phyloP scores from a whole-genome alignment of 257 asterid genomes.

The Lantana camara region DNA sequence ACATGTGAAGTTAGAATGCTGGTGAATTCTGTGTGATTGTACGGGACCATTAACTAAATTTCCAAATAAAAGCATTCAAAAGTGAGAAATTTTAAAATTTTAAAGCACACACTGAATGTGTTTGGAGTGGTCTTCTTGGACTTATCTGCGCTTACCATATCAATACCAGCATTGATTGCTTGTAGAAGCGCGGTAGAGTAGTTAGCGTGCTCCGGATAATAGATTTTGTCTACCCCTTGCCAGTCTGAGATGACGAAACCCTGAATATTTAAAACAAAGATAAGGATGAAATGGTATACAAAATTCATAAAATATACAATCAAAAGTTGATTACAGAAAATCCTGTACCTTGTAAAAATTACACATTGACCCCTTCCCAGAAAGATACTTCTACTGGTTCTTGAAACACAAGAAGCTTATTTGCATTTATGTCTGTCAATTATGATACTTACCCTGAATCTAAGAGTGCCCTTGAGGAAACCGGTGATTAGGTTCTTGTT shows the following conservation, averaged over 20 bases:
- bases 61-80: background rate
- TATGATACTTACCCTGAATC: slow-evolving; percentile 36
- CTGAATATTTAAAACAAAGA: slow-evolving; percentile 20
- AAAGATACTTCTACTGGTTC: no score
- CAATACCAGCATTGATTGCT: slow-evolving; percentile 50
- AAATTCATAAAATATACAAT: no score
- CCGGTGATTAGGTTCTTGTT: slow-evolving; percentile 38
- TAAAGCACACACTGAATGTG: background rate
- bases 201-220: slow-evolving; percentile 36
- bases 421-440: no score
- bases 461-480: slow-evolving; percentile 48
- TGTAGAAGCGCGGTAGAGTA: slow-evolving; percentile 36
- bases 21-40: slow-evolving; percentile 42
- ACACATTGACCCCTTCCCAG: no score
- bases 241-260: slow-evolving; percentile 56
- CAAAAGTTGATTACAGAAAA: no score
- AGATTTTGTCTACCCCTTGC: slow-evolving; percentile 48
- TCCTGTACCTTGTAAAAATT: no score
- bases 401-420: no score
- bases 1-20: slow-evolving; percentile 41
- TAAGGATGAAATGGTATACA: background rate
- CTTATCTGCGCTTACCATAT: slow-evolving; percentile 33
- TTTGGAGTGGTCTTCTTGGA: background rate
- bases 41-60: slow-evolving; percentile 54
- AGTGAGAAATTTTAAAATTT: background rate